A percentile compares a stretch with the other conserved stretches of the same genome.
These are phyloP conservation scores for Rhizopogon salebrosus DNA, from an alignment of 768 basidiomycete genomes.

Conservation along the genomic window DNA sequence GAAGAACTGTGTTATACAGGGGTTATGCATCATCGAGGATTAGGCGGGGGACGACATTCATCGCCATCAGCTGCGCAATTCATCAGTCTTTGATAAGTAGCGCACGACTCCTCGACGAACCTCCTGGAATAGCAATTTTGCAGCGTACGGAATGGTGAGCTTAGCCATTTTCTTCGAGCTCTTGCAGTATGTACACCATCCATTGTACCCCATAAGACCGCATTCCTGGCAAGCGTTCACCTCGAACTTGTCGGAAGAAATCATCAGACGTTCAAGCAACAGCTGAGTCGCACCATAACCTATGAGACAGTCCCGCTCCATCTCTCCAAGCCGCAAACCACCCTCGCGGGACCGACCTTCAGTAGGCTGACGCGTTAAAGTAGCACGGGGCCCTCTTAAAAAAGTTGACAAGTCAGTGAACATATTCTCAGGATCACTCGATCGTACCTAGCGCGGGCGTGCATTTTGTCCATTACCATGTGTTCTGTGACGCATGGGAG, in stretches of 20 bases:
- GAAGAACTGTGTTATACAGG: not conserved
- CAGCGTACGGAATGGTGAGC: slow-evolving; percentile 93
- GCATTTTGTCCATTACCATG: slow-evolving; percentile 99
- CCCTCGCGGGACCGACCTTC: slow-evolving; percentile 98
- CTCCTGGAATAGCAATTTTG: slow-evolving; percentile 90
- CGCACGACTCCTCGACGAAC: slow-evolving; percentile 31
- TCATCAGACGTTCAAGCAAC: slow-evolving; percentile 95
- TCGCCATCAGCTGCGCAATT: slow-evolving; percentile 78
- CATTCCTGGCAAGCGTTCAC: slow-evolving; percentile 94
- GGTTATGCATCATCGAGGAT: slow-evolving; percentile 74
- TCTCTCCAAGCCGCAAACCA: slow-evolving; percentile 94
- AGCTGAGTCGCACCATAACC: slow-evolving; percentile 98
- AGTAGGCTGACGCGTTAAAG: slow-evolving; percentile 94
- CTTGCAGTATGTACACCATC: slow-evolving; percentile 98
- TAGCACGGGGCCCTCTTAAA: slow-evolving; percentile 89
- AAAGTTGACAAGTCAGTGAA: slow-evolving; percentile 7
- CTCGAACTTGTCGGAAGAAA: slow-evolving; percentile 97
- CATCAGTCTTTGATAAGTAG: slow-evolving; percentile 2
- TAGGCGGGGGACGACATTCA: slow-evolving; percentile 91
- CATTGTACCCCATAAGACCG: slow-evolving; percentile 90
- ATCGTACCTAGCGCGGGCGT: slow-evolving; percentile 86
- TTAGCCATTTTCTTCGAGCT: slow-evolving; percentile 95
- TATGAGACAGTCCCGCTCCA: slow-evolving; percentile 98
- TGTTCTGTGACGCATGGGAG: slow-evolving; percentile 52
- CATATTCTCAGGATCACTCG: slow-evolving; percentile 8